A percentile compares a stretch with the other conserved stretches of the same genome.
phyloP scores from a whole-genome alignment of 2,329 filamentous ascomycete genomes.

The Paraphaeosphaeria minitans region DNA sequence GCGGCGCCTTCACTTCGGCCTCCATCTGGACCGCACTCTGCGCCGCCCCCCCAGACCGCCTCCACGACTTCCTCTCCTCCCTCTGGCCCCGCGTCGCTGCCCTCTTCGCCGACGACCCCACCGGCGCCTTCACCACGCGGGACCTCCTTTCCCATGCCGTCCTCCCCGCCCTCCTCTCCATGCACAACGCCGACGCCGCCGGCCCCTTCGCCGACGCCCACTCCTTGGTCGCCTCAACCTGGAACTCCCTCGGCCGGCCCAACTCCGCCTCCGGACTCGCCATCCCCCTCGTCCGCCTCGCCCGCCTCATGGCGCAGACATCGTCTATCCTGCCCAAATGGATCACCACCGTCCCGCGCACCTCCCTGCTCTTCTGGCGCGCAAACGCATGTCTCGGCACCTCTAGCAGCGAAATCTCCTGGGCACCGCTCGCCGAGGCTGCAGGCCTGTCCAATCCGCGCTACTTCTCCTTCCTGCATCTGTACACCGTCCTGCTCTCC shows the following conservation, averaged over 20 bases:
- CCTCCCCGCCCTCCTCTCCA: conserved; percentile 25
- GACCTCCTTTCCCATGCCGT: conserved; percentile 27
- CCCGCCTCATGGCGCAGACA: conserved; percentile 33
- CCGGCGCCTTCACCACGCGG: conserved; percentile 24
- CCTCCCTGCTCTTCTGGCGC: conserved; percentile 34
- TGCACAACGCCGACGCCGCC: conserved; percentile 1
- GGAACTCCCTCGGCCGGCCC: conserved; percentile 33
- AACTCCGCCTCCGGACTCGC: conserved; percentile 30
- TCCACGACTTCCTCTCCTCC: conserved; percentile 25
- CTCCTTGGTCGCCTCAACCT: conserved; percentile 31
- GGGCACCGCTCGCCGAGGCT: conserved; percentile 31
- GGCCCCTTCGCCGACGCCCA: conserved; percentile 27
- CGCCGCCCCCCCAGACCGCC: conserved; percentile 25
- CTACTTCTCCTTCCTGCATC: conserved; percentile 33
- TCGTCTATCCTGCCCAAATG: conserved; percentile 29
- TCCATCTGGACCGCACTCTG: conserved; percentile 36
- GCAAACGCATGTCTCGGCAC: conserved; percentile 35
- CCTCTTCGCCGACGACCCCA: conserved; percentile 26
- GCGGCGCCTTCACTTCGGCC: conserved; percentile 23
- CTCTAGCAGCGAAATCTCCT: conserved; percentile 21
- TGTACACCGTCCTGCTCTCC: conserved; percentile 40
- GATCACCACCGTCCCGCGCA: conserved; percentile 28
- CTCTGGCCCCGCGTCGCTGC: conserved; percentile 27
- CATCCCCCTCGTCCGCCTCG: conserved; percentile 37
- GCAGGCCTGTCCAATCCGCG: conserved; percentile 16